These are phyloP conservation scores for Cladobotryum mycophilum DNA, from an alignment of 2,329 filamentous ascomycete species.

Conservation along the genomic window DNA sequence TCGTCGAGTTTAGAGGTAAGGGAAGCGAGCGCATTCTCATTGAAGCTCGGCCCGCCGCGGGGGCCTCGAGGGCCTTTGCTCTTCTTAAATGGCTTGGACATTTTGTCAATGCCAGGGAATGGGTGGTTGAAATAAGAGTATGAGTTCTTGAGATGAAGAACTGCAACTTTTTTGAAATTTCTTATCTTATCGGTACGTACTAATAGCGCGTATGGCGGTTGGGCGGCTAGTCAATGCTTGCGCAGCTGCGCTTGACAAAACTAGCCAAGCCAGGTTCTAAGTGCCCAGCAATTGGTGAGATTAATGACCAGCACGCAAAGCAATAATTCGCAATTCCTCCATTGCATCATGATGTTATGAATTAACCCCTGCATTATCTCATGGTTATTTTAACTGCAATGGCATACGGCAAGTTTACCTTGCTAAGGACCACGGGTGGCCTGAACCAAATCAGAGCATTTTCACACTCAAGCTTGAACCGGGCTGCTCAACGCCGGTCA, in stretches of 20 bases:
- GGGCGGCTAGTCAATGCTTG: background rate
- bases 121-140: background rate
- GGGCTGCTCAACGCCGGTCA: constrained; percentile 21
- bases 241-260: background rate
- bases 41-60: constrained; percentile 29
- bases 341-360: background rate
- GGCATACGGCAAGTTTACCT: constrained; percentile 10
- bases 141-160: background rate
- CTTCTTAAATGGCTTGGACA: constrained; percentile 34
- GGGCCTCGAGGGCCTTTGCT: constrained; percentile 23
- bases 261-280: background rate
- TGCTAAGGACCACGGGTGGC: constrained; percentile 5
- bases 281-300: background rate
- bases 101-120: constrained; percentile 12
- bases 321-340: background rate
- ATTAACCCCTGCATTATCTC: background rate
- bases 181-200: constrained; percentile 12
- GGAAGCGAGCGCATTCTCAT: constrained; percentile 44
- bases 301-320: too few species aligned
- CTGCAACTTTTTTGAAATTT: constrained; percentile 10
- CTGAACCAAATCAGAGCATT: constrained; percentile 16
- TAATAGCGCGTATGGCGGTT: constrained; percentile 1
- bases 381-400: constrained; percentile 9
- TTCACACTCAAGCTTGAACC: constrained; percentile 29
- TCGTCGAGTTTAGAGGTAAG: constrained; percentile 53